Evolutionary conservation across 2,329 filamentous ascomycete genomes (phyloP), one percentile per base, ranked within the genome.

Genomic region (Fusarium cyanostomum): DNA sequence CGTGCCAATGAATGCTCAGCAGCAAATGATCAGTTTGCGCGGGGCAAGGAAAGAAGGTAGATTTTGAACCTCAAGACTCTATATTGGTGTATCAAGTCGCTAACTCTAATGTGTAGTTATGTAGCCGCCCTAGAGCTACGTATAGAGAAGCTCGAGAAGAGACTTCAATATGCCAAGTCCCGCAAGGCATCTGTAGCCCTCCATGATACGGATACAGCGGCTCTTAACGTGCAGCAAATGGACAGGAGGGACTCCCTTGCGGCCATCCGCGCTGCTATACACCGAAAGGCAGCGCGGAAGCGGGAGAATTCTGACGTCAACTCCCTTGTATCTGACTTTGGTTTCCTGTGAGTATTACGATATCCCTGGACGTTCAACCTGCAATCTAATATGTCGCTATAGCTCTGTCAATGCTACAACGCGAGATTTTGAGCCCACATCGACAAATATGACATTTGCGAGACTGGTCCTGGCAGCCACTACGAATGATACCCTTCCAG

Each of bases 401-500:
- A 95, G 92, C 53, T 92, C 94, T 6, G 92, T 99, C 72, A 96
- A 97, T 79, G 94, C 95, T 26, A 97, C 94, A 0, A 94, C 94
- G 2, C 86, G 93, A 72, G 95, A 98, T 75, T 97, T 97, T 72
- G 92, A 96, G 74, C 90, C 92, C 8, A 92, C 94, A 56, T 89
- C 91, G 27, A 90, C 88, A 59, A 92, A 92, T 71, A 96, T 97
- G 85, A 97, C 93, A 1, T 97, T 97, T 82, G 92, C 93, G 24
- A 89, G 92, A 31, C 84, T 98, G 16, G 90, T 97, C 21, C 80
- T 97, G 26, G 92, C 92, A n/a, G 91, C 94, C 7, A 89, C 92
- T 33, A 86, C 86, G 9, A 92, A 92, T 67, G 89, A 93, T 71
- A 81, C 85, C 8, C 78, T 96, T 18, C 91, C 91, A 5, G 82